Evolutionary conservation across 2,329 filamentous ascomycete species (phyloP).

Genomic region (Penicillium sp.): DNA sequence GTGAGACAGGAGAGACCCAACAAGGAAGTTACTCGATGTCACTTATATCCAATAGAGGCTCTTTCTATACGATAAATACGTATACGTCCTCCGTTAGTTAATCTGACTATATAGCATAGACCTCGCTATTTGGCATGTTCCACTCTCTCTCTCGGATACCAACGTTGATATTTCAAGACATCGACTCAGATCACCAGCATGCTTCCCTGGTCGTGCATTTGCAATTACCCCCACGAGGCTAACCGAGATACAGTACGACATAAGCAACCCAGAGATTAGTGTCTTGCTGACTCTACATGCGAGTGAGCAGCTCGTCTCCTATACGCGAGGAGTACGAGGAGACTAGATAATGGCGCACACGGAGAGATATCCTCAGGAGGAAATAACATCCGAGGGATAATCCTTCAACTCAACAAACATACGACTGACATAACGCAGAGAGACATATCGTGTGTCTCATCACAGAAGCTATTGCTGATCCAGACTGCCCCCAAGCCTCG

Average conservation of each 20-base stretch:
- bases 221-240: not conserved
- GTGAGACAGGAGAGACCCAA: not conserved
- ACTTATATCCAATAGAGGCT: not conserved
- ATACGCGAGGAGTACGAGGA: not conserved
- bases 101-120: not conserved
- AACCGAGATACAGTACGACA: not conserved
- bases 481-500: not conserved
- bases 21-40: conserved; percentile 4
- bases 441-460: not conserved
- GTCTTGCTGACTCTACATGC: not conserved
- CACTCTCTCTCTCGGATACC: conserved; percentile 6
- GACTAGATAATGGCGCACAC: not conserved
- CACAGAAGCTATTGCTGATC: not conserved
- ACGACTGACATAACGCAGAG: not conserved
- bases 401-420: not conserved
- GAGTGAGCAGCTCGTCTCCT: not conserved
- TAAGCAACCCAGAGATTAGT: not conserved
- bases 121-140: conserved; percentile 14
- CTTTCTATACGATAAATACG: not conserved
- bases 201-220: not conserved
- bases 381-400: not conserved
- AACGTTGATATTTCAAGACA: conserved; percentile 5
- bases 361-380: not conserved
- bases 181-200: conserved; percentile 8
- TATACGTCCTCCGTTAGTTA: too few relatives aligned